phyloP scores from a whole-genome alignment of 768 basidiomycete genomes.

The Lepiota subincarnata region DNA sequence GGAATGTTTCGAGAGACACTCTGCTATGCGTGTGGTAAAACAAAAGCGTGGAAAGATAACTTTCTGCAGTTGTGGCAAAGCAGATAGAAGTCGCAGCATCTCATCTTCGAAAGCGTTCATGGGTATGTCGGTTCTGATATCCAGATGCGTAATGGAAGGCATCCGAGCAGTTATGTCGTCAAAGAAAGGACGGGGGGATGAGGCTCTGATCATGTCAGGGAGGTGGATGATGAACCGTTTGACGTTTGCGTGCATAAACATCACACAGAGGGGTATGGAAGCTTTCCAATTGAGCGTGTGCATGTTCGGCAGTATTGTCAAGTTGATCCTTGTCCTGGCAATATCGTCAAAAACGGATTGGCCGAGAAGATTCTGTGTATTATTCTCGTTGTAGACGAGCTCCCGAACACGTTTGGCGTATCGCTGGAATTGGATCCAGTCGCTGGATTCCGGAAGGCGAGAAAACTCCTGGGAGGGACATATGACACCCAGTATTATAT shows the following conservation, averaged over 20 bases:
- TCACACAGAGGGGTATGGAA: conserved; percentile 12
- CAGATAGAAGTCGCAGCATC: neutral
- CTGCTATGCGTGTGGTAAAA: conserved; percentile 1
- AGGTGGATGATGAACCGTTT: conserved; percentile 10
- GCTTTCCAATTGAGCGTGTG: conserved; percentile 14
- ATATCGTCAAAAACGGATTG: conserved; percentile 9
- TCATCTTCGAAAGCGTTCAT: conserved; percentile 1
- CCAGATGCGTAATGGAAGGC: conserved; percentile 8
- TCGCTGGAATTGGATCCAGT: conserved; percentile 19
- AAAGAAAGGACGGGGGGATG: conserved; percentile 2
- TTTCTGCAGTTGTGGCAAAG: conserved; percentile 5
- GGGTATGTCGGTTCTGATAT: conserved; percentile 11
- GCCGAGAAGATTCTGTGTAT: neutral
- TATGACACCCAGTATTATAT: neutral
- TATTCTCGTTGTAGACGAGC: conserved; percentile 17
- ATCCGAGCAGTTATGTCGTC: conserved; percentile 13
- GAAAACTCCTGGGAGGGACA: conserved; percentile 12
- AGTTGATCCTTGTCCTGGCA: conserved; percentile 10
- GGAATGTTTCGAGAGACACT: conserved; percentile 5
- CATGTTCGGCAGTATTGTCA: conserved; percentile 12
- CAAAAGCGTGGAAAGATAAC: conserved; percentile 11
- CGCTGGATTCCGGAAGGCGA: conserved; percentile 14
- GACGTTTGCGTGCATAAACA: conserved; percentile 14
- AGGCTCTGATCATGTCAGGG: neutral
- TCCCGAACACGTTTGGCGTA: conserved; percentile 21